Base-by-base conservation (phyloP, 208 protist genomes). In the Blastocrithidia nonstop region DNA sequence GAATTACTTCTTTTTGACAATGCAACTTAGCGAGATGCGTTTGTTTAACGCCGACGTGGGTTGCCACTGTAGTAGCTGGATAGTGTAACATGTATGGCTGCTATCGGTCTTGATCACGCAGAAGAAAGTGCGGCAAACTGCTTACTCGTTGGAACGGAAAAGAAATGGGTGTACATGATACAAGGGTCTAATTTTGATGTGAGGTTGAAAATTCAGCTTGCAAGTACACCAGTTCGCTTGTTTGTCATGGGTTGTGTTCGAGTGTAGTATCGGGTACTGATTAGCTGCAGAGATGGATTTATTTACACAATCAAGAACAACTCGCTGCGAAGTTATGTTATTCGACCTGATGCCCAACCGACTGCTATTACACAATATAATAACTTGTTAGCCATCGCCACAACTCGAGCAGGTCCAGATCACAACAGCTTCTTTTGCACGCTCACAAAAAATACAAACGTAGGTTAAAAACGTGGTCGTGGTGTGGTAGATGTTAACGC, bases 231-330 rank as follows among this genome's bases (percentile, higher is more conserved):
- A 6, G 72, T 83, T 3, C 71, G 55, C 31, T 29, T 96, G 11
- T 42, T 85, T n/a, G 57, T 60, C 15, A 70, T 65, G 1, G 92
- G 94, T 1, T 52, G 69, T 5, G 63, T 79, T 8, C 60, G 71
- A 9, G 68, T 88, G 16, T 81, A 96, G 41, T 97, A 97, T 54
- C 82, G 93, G 16, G 77, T 98, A 29, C 68, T 95, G 27, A 62
- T 82, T 7, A 73, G 85, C 4, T 96, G 92, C 64, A 70, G 95
- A 39, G 82, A 96, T 55, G 82, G 79, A 23, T 63, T 61, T 42
- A 61, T 98, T 25, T 96, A 96, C 71, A 86, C 77, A 5, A 71
- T 96, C 49, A 95, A 94, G 62, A 76, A 94, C 33, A 87, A 76
- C 4, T 54, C 69, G 45, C 57, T 96, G 22, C 66, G 66, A 24